phyloP scores from a whole-genome alignment of 306 rosid genomes.

The Fagus sylvatica region DNA sequence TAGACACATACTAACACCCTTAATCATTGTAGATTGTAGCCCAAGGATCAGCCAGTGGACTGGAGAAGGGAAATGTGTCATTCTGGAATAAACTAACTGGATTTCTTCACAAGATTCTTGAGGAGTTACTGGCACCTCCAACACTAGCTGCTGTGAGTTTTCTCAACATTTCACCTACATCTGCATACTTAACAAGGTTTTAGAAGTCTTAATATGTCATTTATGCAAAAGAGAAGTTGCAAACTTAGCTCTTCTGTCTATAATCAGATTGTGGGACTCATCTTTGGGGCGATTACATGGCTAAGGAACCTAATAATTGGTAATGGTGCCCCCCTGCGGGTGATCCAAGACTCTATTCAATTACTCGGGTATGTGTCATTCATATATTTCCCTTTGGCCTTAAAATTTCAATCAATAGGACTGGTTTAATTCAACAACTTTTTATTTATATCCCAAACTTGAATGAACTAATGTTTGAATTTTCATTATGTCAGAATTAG shows the following conservation, averaged over 20 bases:
- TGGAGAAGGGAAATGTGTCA: slow-evolving; percentile 29
- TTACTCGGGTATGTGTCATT: slow-evolving; percentile 62
- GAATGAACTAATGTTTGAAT: not conserved
- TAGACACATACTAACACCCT: not conserved
- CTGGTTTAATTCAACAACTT: no score
- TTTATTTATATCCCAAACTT: no score
- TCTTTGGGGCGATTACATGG: slow-evolving; percentile 68
- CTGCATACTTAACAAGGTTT: not conserved
- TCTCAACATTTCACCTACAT: slow-evolving; percentile 5
- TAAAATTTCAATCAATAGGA: no score
- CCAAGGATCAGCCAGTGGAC: slow-evolving; percentile 22
- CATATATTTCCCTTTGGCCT: no score
- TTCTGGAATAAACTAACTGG: slow-evolving; percentile 33
- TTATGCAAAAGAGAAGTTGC: not conserved
- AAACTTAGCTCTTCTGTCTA: not conserved
- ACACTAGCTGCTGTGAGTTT: slow-evolving; percentile 72
- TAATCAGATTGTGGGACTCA: slow-evolving; percentile 70
- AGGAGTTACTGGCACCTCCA: slow-evolving; percentile 81
- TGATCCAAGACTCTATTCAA: slow-evolving; percentile 59
- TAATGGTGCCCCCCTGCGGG: slow-evolving; percentile 64
- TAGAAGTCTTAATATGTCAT: not conserved
- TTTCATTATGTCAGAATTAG: not conserved
- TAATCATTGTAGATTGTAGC: slow-evolving; percentile 33
- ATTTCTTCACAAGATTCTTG: slow-evolving; percentile 30
- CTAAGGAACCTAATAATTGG: slow-evolving; percentile 62